Conservation (phyloP, 2,329 filamentous ascomycete genomes). For the Plenodomus lindquistii region DNA sequence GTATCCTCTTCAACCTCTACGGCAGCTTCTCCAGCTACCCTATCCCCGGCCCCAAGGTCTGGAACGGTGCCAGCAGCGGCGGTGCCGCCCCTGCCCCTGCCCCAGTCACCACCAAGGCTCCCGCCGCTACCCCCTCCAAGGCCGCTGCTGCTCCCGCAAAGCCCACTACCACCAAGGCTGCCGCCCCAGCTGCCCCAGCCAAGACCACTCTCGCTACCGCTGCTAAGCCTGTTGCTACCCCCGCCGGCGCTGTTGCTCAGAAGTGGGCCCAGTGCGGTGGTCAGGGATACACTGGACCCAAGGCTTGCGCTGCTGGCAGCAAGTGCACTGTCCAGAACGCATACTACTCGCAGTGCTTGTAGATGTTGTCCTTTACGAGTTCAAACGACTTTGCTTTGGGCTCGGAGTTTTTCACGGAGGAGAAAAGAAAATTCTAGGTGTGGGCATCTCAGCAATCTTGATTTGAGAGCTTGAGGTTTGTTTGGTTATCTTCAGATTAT, state of each 20-base stretch:
- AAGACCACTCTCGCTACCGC: conserved; percentile 8
- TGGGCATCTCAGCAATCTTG: too few species aligned
- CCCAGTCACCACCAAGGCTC: conserved; percentile 10
- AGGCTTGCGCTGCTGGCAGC: conserved; percentile 44
- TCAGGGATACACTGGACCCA: conserved; percentile 46
- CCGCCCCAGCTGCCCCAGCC: conserved; percentile 5
- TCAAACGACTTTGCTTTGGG: not conserved
- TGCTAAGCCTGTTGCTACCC: conserved; percentile 19
- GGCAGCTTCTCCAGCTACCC: conserved; percentile 40
- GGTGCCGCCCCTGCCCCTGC: conserved; percentile 16
- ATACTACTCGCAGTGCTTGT: conserved; percentile 54
- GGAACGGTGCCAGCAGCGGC: conserved; percentile 28
- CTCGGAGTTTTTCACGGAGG: not conserved
- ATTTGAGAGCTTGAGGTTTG: too few species aligned
- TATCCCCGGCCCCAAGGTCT: conserved; percentile 41
- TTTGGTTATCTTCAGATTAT: too few species aligned
- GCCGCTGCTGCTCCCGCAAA: conserved; percentile 14
- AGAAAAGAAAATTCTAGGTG: not conserved
- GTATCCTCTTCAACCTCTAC: conserved; percentile 51
- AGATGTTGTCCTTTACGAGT: conserved; percentile 3
- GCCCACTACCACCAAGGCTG: conserved; percentile 9
- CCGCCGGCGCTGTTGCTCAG: conserved; percentile 22
- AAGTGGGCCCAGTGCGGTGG: conserved; percentile 54
- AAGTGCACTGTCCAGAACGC: conserved; percentile 48
- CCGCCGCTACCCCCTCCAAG: conserved; percentile 9